Percentiles rank a stretch among this genome's conserved stretches.
These are phyloP conservation scores for Pichia scutulata DNA, from an alignment of 805 yeast species.

Conservation along the genomic window DNA sequence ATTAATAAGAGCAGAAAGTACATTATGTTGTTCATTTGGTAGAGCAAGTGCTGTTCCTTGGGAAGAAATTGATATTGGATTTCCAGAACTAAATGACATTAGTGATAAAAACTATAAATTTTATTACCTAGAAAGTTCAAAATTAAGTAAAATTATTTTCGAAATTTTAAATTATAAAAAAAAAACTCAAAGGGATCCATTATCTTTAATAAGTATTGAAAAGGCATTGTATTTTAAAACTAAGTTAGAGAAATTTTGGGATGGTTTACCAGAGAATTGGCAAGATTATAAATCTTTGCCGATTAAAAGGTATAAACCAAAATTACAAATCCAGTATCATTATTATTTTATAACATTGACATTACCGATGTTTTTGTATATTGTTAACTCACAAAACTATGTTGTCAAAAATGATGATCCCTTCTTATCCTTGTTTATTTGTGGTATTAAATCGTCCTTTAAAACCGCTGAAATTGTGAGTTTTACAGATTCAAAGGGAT, in stretches of 20 bases:
- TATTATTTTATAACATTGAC: slow-evolving; percentile 35
- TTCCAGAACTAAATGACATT: slow-evolving; percentile 28
- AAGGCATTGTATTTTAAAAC: slow-evolving; percentile 32
- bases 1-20: slow-evolving; percentile 33
- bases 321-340: slow-evolving; percentile 34
- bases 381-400: slow-evolving; percentile 30
- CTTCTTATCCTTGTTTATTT: slow-evolving; percentile 31
- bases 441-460: slow-evolving; percentile 35
- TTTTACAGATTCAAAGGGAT: slow-evolving; percentile 29
- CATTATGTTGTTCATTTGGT: slow-evolving; percentile 38
- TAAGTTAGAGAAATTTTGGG: slow-evolving; percentile 30
- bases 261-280: slow-evolving; percentile 27
- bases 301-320: slow-evolving; percentile 33
- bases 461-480: slow-evolving; percentile 32
- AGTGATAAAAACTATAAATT: slow-evolving; percentile 26
- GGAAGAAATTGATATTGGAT: slow-evolving; percentile 37
- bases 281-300: slow-evolving; percentile 27
- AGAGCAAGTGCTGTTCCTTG: slow-evolving; percentile 37
- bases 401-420: slow-evolving; percentile 35
- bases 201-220: slow-evolving; percentile 33
- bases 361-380: slow-evolving; percentile 36
- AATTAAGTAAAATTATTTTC: slow-evolving; percentile 31
- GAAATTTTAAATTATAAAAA: slow-evolving; percentile 35
- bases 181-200: slow-evolving; percentile 31
- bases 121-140: slow-evolving; percentile 29